Evolutionary conservation across 345 rosid genomes (phyloP).

Genomic region (Corchorus olitorius): DNA sequence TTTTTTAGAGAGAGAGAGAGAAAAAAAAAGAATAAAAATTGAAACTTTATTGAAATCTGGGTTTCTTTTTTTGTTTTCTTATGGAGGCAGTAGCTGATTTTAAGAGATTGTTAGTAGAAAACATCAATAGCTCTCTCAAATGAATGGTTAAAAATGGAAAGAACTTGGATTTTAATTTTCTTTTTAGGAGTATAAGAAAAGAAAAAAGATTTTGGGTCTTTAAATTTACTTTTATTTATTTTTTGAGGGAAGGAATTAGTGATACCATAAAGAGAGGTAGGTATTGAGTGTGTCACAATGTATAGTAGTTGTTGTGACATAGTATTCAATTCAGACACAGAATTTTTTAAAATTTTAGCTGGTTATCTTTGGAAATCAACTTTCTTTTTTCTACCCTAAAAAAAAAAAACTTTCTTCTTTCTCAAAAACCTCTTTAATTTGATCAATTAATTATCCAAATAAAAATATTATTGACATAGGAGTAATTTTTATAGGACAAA

Average conservation of each 20-base stretch:
- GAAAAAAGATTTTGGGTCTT: not conserved
- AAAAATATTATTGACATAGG: too few species aligned
- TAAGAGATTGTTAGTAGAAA: not conserved
- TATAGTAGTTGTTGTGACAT: not conserved
- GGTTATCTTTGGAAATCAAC: too few species aligned
- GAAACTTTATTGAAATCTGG: not conserved
- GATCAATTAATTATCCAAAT: too few species aligned
- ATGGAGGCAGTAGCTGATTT: not conserved
- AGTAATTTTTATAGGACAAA: too few species aligned
- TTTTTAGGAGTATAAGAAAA: too few species aligned
- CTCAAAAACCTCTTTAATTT: too few species aligned
- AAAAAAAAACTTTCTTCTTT: too few species aligned
- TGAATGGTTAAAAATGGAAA: constrained; percentile 14
- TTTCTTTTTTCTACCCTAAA: too few species aligned
- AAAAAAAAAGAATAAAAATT: not conserved
- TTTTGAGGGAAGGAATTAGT: not conserved
- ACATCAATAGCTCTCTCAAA: not conserved
- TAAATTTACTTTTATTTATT: not conserved
- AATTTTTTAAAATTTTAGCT: not conserved
- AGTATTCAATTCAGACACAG: not conserved
- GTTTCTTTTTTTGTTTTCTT: not conserved
- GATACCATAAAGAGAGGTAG: not conserved
- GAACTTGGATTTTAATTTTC: not conserved
- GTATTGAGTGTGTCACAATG: not conserved
- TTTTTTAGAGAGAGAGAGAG: not conserved